Evolutionary conservation across 257 asterid genomes (phyloP).

Genomic region (Voacanga thouarsii): DNA sequence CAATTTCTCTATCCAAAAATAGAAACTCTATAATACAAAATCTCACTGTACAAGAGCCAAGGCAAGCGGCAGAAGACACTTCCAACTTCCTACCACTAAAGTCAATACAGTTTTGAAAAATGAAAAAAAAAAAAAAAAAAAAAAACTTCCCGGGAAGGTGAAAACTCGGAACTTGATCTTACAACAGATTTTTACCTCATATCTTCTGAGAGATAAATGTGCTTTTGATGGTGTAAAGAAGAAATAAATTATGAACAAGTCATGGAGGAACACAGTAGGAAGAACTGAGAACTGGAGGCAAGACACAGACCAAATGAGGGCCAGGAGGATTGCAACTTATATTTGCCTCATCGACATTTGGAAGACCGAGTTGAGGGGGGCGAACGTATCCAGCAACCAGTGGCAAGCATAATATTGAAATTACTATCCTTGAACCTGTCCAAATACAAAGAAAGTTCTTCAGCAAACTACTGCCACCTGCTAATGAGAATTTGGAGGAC

Average conservation of each 20-base stretch:
- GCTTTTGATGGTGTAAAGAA: not conserved
- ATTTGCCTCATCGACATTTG: constrained; percentile 58
- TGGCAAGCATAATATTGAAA: constrained; percentile 80
- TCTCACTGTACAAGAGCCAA: constrained; percentile 8
- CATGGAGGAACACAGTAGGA: constrained; percentile 81
- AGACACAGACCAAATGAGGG: constrained; percentile 86
- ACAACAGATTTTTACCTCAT: constrained; percentile 1
- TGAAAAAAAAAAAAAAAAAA: not conserved
- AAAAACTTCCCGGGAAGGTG: not conserved
- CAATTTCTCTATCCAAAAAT: not conserved
- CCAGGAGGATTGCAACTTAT: constrained; percentile 95
- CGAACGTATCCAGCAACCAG: constrained; percentile 91
- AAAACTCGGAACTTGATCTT: not conserved
- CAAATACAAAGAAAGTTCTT: constrained; percentile 14
- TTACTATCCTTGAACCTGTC: constrained; percentile 76
- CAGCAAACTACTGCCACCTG: not conserved
- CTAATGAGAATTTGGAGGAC: not conserved
- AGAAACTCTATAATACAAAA: not conserved
- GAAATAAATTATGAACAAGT: constrained; percentile 11
- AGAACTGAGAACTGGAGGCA: constrained; percentile 91
- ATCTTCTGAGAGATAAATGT: not conserved
- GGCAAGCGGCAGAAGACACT: not conserved
- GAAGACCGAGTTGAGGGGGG: constrained; percentile 86
- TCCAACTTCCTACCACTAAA: not conserved
- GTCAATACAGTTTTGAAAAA: not conserved